Conservation (phyloP, 2,329 filamentous ascomycete genomes). For the Triangularia setosa region DNA sequence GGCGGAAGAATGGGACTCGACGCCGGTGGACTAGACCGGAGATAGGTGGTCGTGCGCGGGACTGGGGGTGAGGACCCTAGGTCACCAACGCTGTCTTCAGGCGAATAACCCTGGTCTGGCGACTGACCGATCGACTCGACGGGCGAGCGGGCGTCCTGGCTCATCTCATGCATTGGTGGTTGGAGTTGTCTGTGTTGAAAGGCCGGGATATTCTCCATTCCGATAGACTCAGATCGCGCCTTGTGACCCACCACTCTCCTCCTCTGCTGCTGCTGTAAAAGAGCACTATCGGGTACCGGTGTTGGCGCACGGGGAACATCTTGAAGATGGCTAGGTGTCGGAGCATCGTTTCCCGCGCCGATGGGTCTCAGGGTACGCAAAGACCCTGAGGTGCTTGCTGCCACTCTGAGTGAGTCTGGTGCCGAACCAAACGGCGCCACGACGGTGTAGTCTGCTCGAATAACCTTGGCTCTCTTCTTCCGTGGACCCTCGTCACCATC, state of each 20-base stretch:
- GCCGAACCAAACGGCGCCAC: constrained; percentile 66
- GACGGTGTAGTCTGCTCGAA: constrained; percentile 54
- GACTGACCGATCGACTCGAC: constrained; percentile 49
- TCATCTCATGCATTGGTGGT: constrained; percentile 34
- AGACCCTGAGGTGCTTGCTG: constrained; percentile 84
- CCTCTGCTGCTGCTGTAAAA: constrained; percentile 27
- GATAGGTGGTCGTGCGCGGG: constrained; percentile 56
- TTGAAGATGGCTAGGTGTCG: constrained; percentile 55
- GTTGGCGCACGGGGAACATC: constrained; percentile 74
- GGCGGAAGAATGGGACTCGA: constrained; percentile 76
- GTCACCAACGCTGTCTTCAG: constrained; percentile 68
- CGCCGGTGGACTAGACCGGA: constrained; percentile 59
- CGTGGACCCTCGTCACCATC: constrained; percentile 55
- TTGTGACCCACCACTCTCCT: constrained; percentile 43
- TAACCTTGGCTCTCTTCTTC: constrained; percentile 78
- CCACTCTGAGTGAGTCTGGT: constrained; percentile 79
- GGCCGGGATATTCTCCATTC: constrained; percentile 30
- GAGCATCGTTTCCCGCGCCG: constrained; percentile 42
- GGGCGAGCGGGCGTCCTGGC: constrained; percentile 52
- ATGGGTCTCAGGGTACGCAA: constrained; percentile 79
- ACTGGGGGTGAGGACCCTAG: constrained; percentile 90
- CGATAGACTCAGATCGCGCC: constrained; percentile 57
- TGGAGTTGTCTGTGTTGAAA: constrained; percentile 34
- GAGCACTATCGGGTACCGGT: constrained; percentile 58
- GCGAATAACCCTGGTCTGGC: constrained; percentile 45